These are phyloP conservation scores for Ormosia semicastrata DNA, from an alignment of 306 rosid species.

Conservation along the genomic window DNA sequence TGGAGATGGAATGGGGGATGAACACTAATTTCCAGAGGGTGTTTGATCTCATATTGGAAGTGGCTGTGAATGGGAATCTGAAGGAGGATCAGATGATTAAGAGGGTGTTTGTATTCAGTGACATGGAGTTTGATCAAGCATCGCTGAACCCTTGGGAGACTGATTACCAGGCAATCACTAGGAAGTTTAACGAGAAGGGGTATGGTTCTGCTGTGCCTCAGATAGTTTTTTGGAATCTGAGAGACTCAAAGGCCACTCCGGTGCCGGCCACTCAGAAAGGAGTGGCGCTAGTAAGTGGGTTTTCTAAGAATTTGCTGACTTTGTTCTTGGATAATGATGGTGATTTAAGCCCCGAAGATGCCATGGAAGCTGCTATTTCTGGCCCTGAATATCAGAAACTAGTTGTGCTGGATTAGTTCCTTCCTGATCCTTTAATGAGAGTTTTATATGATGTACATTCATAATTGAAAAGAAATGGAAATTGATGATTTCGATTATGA, in stretches of 20 bases:
- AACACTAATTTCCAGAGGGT: slow-evolving; percentile 67
- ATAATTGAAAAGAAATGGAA: neutral
- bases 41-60: slow-evolving; percentile 54
- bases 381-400: slow-evolving; percentile 48
- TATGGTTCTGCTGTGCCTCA: slow-evolving; percentile 55
- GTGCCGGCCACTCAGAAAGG: slow-evolving; percentile 51
- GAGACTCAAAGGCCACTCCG: slow-evolving; percentile 55
- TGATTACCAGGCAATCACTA: slow-evolving; percentile 54
- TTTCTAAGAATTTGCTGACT: slow-evolving; percentile 70
- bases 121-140: slow-evolving; percentile 71
- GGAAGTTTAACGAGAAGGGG: slow-evolving; percentile 53
- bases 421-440: neutral
- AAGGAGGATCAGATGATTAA: slow-evolving; percentile 58
- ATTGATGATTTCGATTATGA: neutral
- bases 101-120: slow-evolving; percentile 68
- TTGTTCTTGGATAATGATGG: slow-evolving; percentile 56
- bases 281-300: slow-evolving; percentile 71
- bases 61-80: slow-evolving; percentile 60
- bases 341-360: slow-evolving; percentile 25
- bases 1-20: slow-evolving; percentile 38
- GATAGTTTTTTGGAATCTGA: slow-evolving; percentile 76
- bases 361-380: slow-evolving; percentile 49
- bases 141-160: slow-evolving; percentile 59
- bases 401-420: slow-evolving; percentile 37
- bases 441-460: neutral